phyloP scores from a whole-genome alignment of 2,329 filamentous ascomycete species.

The Venturia aucupariae region DNA sequence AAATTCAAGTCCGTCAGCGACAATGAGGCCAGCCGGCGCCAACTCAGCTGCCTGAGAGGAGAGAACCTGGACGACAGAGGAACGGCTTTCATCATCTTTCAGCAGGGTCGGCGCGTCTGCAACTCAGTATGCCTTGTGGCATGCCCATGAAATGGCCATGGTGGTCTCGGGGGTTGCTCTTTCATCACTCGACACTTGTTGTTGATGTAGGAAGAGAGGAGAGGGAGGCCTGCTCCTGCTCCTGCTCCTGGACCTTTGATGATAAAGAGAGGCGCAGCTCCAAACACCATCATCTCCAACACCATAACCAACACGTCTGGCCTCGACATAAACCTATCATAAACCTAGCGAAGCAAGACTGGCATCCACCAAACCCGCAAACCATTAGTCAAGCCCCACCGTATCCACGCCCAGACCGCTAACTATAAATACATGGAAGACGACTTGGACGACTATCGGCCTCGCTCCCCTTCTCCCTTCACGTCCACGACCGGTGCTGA shows the following conservation, averaged over 20 bases:
- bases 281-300: no score
- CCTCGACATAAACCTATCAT: conserved; percentile 1
- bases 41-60: not conserved
- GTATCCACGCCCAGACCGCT: not conserved
- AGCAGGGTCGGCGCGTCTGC: not conserved
- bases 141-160: no score
- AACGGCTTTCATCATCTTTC: not conserved
- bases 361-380: no score
- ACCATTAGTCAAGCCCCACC: conserved; percentile 15
- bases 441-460: conserved; percentile 21
- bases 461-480: conserved; percentile 34
- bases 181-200: not conserved
- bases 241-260: no score
- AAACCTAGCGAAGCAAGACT: no score
- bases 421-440: conserved; percentile 24
- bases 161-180: conserved; percentile 1
- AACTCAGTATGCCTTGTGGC: not conserved
- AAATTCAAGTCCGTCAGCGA: conserved; percentile 26
- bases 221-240: no score
- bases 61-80: conserved; percentile 11
- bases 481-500: conserved; percentile 35
- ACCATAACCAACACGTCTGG: not conserved
- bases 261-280: no score
- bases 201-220: not conserved
- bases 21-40: conserved; percentile 18